Evolutionary conservation across 1,139 yeast species (phyloP), one percentile per base, ranked within the genome.

Genomic region (Pichia norvegensis): DNA sequence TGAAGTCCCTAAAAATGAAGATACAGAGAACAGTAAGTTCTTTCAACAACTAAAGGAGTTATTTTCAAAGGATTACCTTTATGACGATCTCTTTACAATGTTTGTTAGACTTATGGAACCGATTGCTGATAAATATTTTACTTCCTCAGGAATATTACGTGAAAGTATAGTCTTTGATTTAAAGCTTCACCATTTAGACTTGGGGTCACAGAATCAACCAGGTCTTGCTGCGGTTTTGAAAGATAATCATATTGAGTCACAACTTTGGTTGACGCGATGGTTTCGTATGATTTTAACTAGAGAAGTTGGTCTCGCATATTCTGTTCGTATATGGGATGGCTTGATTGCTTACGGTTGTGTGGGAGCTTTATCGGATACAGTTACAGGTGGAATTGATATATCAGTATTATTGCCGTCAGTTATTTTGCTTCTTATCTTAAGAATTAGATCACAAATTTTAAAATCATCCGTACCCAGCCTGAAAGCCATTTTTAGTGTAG

Each of bases 211-310:
- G 60, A 48, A 47, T 31, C 44, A 60, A 72, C 47, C 63, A 74
- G 51, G 70, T 73, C 66, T 76, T 72, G 56, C 79, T 73, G 40
- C 48, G 3, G 45, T 50, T 4, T 42, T 52, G 17, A 42, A 48
- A 21, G 45, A 50, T 9, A 66, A 79, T 47, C 70, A 68, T 46
- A 61, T 79, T 5, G 84, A 79, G 48, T 72, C 82, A 9, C 78
- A 80, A 47, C 67, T 82, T 31, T 82, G 88, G 88, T 66, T 81
- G 20, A 77, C 82, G 27, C 63, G 88, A 46, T 82, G 81, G 69
- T 73, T 79, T 17, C 65, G 88, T 43, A 62, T 82, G 38, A 50
- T 81, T 1, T 66, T 81, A 31, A 60, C 78, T 13, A 63, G 90
- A 48, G 90, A 82, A 54, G 57, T 82, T 31, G 83, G 83, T 1